Evolutionary conservation across 2,329 filamentous ascomycete species (phyloP).

Genomic region (Penicillium concentricum): DNA sequence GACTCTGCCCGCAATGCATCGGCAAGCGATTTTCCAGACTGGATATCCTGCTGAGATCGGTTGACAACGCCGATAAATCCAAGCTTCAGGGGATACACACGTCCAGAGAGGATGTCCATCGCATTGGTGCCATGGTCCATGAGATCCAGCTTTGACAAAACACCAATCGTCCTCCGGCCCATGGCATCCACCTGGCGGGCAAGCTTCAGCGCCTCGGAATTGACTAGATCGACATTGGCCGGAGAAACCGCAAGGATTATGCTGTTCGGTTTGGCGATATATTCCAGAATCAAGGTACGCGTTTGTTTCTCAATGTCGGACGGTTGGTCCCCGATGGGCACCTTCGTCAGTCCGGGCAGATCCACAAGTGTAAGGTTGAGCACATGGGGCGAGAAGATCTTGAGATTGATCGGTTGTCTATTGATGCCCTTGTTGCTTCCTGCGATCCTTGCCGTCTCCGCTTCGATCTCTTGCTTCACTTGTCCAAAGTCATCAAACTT

Average conservation of each 20-base stretch:
- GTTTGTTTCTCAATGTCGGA: conserved; percentile 99
- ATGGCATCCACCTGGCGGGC: conserved; percentile 95
- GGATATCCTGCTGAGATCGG: conserved; percentile 96
- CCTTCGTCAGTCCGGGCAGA: conserved; percentile 93
- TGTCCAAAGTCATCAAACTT: conserved; percentile 88
- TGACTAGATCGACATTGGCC: conserved; percentile 96
- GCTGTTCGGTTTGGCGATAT: conserved; percentile 98
- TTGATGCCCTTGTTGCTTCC: conserved; percentile 99
- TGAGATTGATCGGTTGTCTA: conserved; percentile 93
- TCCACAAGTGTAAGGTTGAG: conserved; percentile 95
- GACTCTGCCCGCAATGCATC: conserved; percentile 86
- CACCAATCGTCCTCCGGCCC: conserved; percentile 91
- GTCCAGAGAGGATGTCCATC: conserved; percentile 92
- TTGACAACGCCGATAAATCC: conserved; percentile 99
- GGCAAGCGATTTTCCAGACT: conserved; percentile 89
- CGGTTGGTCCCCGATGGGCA: conserved; percentile 96
- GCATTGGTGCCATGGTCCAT: conserved; percentile 99
- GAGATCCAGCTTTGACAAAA: conserved; percentile 92
- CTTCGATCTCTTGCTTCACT: conserved; percentile 95
- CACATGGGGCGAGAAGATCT: conserved; percentile 96
- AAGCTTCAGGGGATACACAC: conserved; percentile 93
- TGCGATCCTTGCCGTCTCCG: conserved; percentile 89
- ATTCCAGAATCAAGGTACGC: conserved; percentile 91
- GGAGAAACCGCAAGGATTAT: conserved; percentile 96
- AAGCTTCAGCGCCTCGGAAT: conserved; percentile 95